Base-by-base conservation (phyloP, 306 rosid genomes). In the Pyrus betulifolia region DNA sequence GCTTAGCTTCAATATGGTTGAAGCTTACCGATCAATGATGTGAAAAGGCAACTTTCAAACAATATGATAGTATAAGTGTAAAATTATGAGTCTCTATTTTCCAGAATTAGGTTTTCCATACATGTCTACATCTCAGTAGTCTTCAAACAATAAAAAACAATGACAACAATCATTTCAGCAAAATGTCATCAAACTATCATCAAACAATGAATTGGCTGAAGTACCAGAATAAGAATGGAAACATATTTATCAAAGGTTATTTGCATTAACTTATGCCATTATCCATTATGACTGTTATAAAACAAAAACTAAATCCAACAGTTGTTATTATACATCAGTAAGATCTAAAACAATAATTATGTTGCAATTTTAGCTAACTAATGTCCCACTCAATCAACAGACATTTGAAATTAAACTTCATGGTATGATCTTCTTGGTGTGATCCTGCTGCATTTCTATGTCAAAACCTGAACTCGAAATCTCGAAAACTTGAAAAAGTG, bases 381-480 rank as follows among this genome's bases (percentile, higher is more conserved):
- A 71, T 67, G 35, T 57, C 72, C 71, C 80, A 69, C 67, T 49
- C 19, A 44, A 70, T 76, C 64, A 54, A n/a, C 74, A 70, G 44
- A 25, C 27, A 1, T 25, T 25, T 35, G 40, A 35, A 35, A 78
- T 78, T 45, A 61, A 40, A 31, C 51, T 77, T 2, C 27, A 69
- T 92, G n/a, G 91, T 25, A 25, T 25, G 27, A 25, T 25, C 27
- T 25, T 25, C 27, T 1, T 25, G 0, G 27, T 86, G 54, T 90
- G 93, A 84, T 90, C 89, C 66, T 83, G 89, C 88, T 86, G 91
- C 95, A 91, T 94, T 88, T 66, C 85, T 76, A 45, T 74, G 62
- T 40, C 81, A 77, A 86, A 81, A 70, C 81, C 82, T 66, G 70
- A 74, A 65, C 42, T 65, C 80, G 55, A 82, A 71, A 40, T 83